Percentiles rank a stretch among this genome's conserved stretches.
Evolutionary conservation across 768 basidiomycete species (phyloP).

Genomic region (Tubosaeta sp.): DNA sequence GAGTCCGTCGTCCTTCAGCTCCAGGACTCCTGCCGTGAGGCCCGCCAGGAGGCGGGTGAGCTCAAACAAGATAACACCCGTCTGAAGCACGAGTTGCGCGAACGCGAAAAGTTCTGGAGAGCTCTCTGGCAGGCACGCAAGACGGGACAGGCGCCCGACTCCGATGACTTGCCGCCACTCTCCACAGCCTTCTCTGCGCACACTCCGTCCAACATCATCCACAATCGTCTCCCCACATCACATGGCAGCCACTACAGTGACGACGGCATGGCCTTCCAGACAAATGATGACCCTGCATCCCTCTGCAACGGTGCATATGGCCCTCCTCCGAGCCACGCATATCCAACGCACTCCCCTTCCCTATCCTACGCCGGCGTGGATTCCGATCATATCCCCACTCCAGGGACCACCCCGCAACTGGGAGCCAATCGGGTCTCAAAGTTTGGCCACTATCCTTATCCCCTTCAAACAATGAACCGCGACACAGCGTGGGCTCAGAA

Average conservation of each 20-base stretch:
- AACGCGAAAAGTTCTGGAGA: constrained; percentile 73
- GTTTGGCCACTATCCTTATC: constrained; percentile 49
- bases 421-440: constrained; percentile 43
- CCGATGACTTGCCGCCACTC: constrained; percentile 49
- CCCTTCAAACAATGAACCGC: constrained; percentile 33
- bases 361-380: constrained; percentile 34
- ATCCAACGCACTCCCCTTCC: constrained; percentile 47
- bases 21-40: constrained; percentile 74
- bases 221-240: constrained; percentile 38
- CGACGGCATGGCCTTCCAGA: constrained; percentile 46
- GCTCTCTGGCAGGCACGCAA: constrained; percentile 65
- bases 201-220: constrained; percentile 28
- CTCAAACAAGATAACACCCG: constrained; percentile 63
- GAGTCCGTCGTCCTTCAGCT: constrained; percentile 82
- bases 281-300: constrained; percentile 43
- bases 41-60: constrained; percentile 56
- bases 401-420: constrained; percentile 29
- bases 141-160: constrained; percentile 45
- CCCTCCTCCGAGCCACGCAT: constrained; percentile 35
- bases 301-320: constrained; percentile 44
- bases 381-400: constrained; percentile 25
- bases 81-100: constrained; percentile 58
- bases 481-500: constrained; percentile 28
- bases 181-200: constrained; percentile 41
- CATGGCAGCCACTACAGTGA: constrained; percentile 35